Base-by-base conservation (phyloP, 306 rosid genomes). In the Quercus engelmannii region DNA sequence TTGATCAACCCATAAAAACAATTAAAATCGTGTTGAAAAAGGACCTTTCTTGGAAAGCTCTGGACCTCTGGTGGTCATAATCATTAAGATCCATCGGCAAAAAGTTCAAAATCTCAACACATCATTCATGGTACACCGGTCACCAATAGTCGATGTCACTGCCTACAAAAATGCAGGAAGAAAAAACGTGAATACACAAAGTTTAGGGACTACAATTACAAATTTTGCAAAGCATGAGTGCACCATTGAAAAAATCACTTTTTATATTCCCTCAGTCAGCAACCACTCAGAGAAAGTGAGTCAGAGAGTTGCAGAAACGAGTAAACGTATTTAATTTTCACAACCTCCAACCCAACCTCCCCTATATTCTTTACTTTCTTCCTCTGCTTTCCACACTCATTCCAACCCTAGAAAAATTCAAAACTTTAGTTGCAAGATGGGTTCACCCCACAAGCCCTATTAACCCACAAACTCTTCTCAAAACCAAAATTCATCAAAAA, bases 261-360 rank as follows among this genome's bases (percentile, higher is more conserved):
- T 81, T 76, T 78, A 80, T 85, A 84, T 84, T 84, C 88, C 84
- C 81, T 61, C 74, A 38, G 87, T 82, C 92, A 83, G 88, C 88
- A 80, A 70, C 80, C 90, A 87, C 92, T 81, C 78, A 73, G 69
- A 55, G 85, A 86, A 85, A 85, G 91, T 73, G 79, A 82, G 70
- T 71, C 79, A 77, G 77, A 49, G 80, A 68, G 69, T 85, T 73
- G 78, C 87, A 85, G 89, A 79, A 79, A 77, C 76, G 83, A 91
- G 90, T 80, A 78, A 80, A 74, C 84, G 81, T 78, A 88, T 89
- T 90, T 76, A 92, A 90, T 90, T 90, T 90, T 84, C 93, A 89
- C 97, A 88, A 80, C 96, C 85, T 73, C 93, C 92, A 63, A 86
- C 41, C 82, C 90, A 80, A 80, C 90, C 62, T 72, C 84, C 82